Base-by-base conservation (phyloP, 306 rosid genomes). In the Phaseolus lunatus region DNA sequence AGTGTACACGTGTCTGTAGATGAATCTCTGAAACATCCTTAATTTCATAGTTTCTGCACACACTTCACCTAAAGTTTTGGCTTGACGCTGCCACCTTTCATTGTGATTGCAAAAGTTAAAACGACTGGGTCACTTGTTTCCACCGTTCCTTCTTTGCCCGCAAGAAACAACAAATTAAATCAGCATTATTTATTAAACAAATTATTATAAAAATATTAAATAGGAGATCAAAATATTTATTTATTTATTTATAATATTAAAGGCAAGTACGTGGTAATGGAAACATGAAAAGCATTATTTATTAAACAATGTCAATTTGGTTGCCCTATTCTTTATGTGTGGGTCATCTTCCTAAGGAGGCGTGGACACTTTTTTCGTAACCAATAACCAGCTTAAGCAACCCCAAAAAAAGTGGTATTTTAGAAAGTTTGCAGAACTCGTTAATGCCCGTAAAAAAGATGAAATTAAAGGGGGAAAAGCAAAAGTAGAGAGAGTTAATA, bases 1-100 rank as follows among this genome's bases (percentile, higher is more conserved):
- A 79, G 69, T 49, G 2, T 78, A 80, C 86, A 86, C 72, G 69
- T 84, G 89, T 85, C 79, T 48, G 59, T 70, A 74, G 61, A 57
- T 76, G 64, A 69, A 37, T 44, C 63, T 52, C 57, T 8, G 15
- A 57, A 27, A 35, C 53, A 23, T 74, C 80, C 80, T 66, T 77
- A 31, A 67, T 83, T 81, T 83, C 73, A 58, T 29, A 64, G 74
- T 54, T 72, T 56, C 84, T 80, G 75, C 83, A 66, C 81, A 77
- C 87, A 77, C 83, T 65, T 74, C 53, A 86, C 90, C 87, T 84
- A 84, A 86, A 82, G 80, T 79, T 83, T 82, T 89, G 85, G 91
- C 94, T 89, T 85, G 85, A 61, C 48, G 80, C 63, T 63, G 73
- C 84, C 77, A 75, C 81, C 72, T 73, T 59, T 77, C 63, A 57